Conservation (phyloP, 2,329 filamentous ascomycete genomes). For the Zymoseptoria crescenta region DNA sequence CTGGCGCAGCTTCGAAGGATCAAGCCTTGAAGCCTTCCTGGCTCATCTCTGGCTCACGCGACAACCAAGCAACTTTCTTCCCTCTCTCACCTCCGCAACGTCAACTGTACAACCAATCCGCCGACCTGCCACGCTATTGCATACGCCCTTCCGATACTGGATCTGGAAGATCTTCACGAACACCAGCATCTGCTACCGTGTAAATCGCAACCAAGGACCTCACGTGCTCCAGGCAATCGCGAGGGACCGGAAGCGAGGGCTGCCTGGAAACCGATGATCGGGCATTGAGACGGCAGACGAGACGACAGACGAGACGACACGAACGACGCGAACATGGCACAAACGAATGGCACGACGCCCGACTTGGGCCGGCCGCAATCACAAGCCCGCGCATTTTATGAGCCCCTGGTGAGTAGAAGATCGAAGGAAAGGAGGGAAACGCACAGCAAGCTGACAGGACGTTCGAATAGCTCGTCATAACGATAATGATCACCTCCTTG, state of each 20-base stretch:
- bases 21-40: not conserved
- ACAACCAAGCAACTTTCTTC: not conserved
- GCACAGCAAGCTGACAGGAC: slow-evolving; percentile 5
- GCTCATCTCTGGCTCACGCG: not conserved
- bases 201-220: not conserved
- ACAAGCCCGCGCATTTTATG: slow-evolving; percentile 19
- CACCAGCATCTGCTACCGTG: not conserved
- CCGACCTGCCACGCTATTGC: not conserved
- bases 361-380: slow-evolving; percentile 22
- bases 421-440: not conserved
- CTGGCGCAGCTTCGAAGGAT: not conserved
- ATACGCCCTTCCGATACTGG: not conserved
- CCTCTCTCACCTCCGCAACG: not conserved
- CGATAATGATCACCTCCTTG: slow-evolving; percentile 37
- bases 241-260: not conserved
- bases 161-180: not conserved
- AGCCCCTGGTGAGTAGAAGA: slow-evolving; percentile 19
- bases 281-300: not conserved
- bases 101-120: not conserved
- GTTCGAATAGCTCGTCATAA: slow-evolving; percentile 32
- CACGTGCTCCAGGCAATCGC: not conserved
- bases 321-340: not conserved
- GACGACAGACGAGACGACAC: not conserved
- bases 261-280: not conserved
- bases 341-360: slow-evolving; percentile 6